A percentile compares a stretch with the other conserved stretches of the same genome.
These are phyloP conservation scores for Tremellales sp. DNA, from an alignment of 1,284 basidiomycete genomes.

Conservation along the genomic window DNA sequence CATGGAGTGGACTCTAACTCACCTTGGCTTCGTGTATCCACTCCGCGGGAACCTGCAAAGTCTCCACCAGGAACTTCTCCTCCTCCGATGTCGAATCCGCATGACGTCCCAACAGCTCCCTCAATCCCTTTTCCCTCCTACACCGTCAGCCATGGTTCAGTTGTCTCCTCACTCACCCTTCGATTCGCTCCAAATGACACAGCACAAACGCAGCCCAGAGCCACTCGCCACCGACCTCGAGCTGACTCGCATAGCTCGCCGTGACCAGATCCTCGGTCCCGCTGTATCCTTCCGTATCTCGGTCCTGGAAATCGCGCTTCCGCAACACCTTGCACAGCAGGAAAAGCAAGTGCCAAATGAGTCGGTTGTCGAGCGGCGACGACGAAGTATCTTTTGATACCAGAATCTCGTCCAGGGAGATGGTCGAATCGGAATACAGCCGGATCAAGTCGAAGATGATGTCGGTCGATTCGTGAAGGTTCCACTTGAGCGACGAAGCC, in stretches of 20 bases:
- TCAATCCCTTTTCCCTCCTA: constrained; percentile 73
- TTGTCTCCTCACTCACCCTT: constrained; percentile 57
- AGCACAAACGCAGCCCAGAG: constrained; percentile 86
- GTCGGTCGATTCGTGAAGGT: constrained; percentile 53
- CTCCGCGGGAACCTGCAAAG: constrained; percentile 69
- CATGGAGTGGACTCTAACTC: no score
- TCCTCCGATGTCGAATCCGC: constrained; percentile 66
- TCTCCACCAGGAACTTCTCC: constrained; percentile 68
- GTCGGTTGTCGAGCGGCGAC: constrained; percentile 71
- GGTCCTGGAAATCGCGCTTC: constrained; percentile 79
- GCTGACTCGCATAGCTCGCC: constrained; percentile 77
- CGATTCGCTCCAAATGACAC: constrained; percentile 75
- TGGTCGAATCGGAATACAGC: constrained; percentile 58
- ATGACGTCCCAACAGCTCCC: constrained; percentile 72
- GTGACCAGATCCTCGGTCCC: constrained; percentile 78
- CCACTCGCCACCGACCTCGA: constrained; percentile 76
- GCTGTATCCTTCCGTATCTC: constrained; percentile 67
- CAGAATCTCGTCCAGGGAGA: constrained; percentile 54
- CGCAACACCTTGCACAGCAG: constrained; percentile 77
- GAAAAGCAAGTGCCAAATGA: constrained; percentile 92
- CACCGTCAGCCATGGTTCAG: constrained; percentile 28
- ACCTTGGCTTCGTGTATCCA: constrained; percentile 90
- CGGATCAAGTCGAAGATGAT: constrained; percentile 79
- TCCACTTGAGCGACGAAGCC: constrained; percentile 25
- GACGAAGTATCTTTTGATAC: constrained; percentile 69